phyloP scores from a whole-genome alignment of 2,329 filamentous ascomycete species.

The Neospermospora avenae region DNA sequence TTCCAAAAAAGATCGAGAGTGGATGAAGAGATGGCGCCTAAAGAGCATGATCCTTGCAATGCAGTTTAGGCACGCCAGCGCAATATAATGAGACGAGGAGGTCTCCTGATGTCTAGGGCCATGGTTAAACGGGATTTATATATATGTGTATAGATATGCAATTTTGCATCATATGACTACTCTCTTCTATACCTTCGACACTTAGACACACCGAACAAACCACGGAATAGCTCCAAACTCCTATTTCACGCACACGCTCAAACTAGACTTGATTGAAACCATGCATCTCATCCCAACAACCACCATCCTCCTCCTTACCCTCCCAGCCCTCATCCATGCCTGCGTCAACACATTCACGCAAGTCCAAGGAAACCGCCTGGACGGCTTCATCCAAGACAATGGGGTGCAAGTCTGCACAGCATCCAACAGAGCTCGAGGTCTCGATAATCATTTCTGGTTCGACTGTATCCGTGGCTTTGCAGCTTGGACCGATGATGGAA shows the following conservation, averaged over 20 bases:
- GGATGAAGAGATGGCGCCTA: not conserved
- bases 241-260: too few relatives aligned
- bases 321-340: not conserved
- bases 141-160: not conserved
- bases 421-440: not conserved
- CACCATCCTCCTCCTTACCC: not conserved
- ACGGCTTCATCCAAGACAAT: slow-evolving; percentile 2
- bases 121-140: not conserved
- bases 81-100: not conserved
- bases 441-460: slow-evolving; percentile 3
- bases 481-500: not conserved
- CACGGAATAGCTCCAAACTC: too few relatives aligned
- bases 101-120: not conserved
- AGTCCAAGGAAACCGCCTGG: not conserved
- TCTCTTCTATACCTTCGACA: too few relatives aligned
- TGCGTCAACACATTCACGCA: not conserved
- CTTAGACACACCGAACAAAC: too few relatives aligned
- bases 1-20: not conserved
- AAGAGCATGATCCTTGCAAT: not conserved
- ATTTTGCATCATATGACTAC: too few relatives aligned
- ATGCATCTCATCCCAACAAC: not conserved
- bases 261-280: too few relatives aligned
- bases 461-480: not conserved
- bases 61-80: not conserved
- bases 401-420: not conserved